Evolutionary conservation across 306 rosid genomes (phyloP).

Genomic region (Lathyrus tuberosus): DNA sequence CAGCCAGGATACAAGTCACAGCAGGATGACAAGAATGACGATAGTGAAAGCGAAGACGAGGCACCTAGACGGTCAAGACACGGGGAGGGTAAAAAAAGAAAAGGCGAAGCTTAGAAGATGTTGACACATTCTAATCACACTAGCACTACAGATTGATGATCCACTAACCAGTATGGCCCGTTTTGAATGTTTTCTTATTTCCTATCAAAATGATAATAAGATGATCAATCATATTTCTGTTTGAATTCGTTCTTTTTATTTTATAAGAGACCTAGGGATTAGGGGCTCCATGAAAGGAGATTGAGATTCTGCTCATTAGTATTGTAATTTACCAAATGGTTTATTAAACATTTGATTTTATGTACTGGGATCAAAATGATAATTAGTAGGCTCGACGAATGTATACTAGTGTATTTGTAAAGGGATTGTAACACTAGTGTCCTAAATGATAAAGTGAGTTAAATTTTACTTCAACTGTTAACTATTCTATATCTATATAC

Average conservation of each 20-base stretch:
- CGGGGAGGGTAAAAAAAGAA: constrained; percentile 93
- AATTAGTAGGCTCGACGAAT: constrained; percentile 19
- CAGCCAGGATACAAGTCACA: constrained; percentile 64
- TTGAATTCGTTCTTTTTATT: background rate
- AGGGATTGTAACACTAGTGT: constrained; percentile 16
- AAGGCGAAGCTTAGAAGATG: constrained; percentile 70
- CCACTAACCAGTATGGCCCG: constrained; percentile 46
- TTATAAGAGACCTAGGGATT: constrained; percentile 10
- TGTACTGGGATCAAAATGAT: constrained; percentile 22
- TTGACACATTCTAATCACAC: constrained; percentile 56
- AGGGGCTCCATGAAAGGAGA: constrained; percentile 19
- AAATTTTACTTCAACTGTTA: background rate
- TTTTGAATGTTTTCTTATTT: constrained; percentile 37
- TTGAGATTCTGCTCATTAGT: constrained; percentile 26
- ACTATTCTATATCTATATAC: no score
- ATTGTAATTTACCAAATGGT: constrained; percentile 25
- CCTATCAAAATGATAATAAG: constrained; percentile 29
- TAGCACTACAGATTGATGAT: constrained; percentile 26
- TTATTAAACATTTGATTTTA: constrained; percentile 23
- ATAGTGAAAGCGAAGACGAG: constrained; percentile 95
- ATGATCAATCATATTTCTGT: constrained; percentile 27
- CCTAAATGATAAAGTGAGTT: background rate
- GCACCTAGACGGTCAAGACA: constrained; percentile 98
- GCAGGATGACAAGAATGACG: constrained; percentile 76
- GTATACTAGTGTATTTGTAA: constrained; percentile 36